Evolutionary conservation across 2,329 filamentous ascomycete genomes (phyloP).

Genomic region (Hortaea werneckii): DNA sequence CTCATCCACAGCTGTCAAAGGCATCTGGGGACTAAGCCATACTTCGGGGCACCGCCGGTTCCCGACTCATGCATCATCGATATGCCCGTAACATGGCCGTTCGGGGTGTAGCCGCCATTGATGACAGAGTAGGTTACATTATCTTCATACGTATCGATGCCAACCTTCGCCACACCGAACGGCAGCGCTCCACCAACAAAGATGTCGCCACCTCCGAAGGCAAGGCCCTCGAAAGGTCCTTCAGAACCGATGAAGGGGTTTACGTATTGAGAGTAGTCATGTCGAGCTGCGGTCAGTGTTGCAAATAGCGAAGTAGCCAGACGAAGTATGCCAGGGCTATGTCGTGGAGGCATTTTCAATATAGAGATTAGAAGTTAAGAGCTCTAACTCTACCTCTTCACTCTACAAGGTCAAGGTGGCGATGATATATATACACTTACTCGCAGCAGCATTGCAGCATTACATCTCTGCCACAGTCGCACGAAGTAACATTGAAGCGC

Average conservation of each 20-base stretch:
- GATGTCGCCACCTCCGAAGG: slow-evolving; percentile 35
- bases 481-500: slow-evolving; percentile 3
- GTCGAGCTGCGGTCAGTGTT: slow-evolving; percentile 6
- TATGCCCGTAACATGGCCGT: slow-evolving; percentile 26
- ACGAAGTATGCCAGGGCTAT: too few species aligned
- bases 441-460: background rate
- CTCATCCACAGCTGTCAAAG: slow-evolving; percentile 32
- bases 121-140: slow-evolving; percentile 26
- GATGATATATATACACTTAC: too few species aligned
- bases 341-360: too few species aligned
- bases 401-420: too few species aligned
- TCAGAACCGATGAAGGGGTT: slow-evolving; percentile 43
- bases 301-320: background rate
- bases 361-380: too few species aligned
- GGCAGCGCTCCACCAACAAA: slow-evolving; percentile 33
- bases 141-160: slow-evolving; percentile 31
- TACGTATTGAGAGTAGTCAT: slow-evolving; percentile 35
- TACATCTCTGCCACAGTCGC: background rate
- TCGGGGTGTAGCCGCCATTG: slow-evolving; percentile 32
- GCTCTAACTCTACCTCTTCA: too few species aligned
- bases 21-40: slow-evolving; percentile 52
- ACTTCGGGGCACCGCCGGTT: slow-evolving; percentile 60
- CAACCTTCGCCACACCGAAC: slow-evolving; percentile 35
- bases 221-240: slow-evolving; percentile 34
- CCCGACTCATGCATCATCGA: slow-evolving; percentile 54